Percentiles rank a stretch among this genome's conserved stretches.
phyloP scores from a whole-genome alignment of 1,139 yeast genomes.

The Blastobotrys niveus region DNA sequence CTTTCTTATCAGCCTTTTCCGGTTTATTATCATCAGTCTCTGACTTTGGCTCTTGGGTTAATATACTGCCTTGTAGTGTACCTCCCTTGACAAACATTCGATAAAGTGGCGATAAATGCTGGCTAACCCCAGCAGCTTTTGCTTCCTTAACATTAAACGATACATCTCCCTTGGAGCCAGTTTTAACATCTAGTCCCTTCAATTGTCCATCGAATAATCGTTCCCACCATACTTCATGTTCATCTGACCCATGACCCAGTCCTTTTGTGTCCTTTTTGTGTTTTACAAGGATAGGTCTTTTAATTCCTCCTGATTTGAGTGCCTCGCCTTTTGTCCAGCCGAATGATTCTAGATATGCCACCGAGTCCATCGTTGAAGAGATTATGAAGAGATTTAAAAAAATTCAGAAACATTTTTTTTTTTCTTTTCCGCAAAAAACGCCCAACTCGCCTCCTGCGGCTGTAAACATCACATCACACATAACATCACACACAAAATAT shows the following conservation, averaged over 20 bases:
- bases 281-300: constrained; percentile 79
- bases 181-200: constrained; percentile 62
- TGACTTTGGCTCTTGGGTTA: constrained; percentile 14
- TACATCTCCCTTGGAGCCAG: constrained; percentile 33
- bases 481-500: too few relatives aligned
- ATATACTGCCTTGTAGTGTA: constrained; percentile 70
- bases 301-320: constrained; percentile 68
- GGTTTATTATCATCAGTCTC: constrained; percentile 20
- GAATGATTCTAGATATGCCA: constrained; percentile 60
- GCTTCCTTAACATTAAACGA: constrained; percentile 35
- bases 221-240: constrained; percentile 96
- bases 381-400: too few relatives aligned
- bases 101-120: constrained; percentile 42
- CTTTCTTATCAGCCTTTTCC: constrained; percentile 19
- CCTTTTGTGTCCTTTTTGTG: constrained; percentile 92
- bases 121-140: constrained; percentile 31
- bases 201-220: constrained; percentile 87
- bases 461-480: too few relatives aligned
- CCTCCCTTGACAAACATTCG: constrained; percentile 79
- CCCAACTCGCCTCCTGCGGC: too few relatives aligned
- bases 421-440: background rate
- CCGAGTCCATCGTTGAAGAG: constrained; percentile 57
- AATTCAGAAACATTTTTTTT: background rate
- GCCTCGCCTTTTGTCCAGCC: constrained; percentile 96
- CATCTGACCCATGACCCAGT: constrained; percentile 63